A percentile compares a stretch with the other conserved stretches of the same genome.
Evolutionary conservation across 768 basidiomycete species (phyloP).

Genomic region (Hydnum rufescens): DNA sequence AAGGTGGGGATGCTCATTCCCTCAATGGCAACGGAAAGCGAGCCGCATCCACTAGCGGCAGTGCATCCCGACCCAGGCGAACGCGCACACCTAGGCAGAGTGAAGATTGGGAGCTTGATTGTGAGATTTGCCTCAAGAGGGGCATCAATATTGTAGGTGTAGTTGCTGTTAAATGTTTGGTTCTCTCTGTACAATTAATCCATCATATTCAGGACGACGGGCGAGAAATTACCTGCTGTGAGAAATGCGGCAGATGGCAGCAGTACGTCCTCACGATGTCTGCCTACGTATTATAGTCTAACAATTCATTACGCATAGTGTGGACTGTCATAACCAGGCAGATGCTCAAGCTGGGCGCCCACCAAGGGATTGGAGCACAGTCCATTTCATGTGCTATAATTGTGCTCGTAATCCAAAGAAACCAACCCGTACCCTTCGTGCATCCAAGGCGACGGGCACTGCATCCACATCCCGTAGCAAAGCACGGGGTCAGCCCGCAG

Average conservation of each 20-base stretch:
- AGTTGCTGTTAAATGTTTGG: not conserved
- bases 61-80: conserved; percentile 14
- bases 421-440: not conserved
- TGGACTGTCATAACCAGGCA: conserved; percentile 56
- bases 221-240: conserved; percentile 62
- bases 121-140: conserved; percentile 59
- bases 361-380: conserved; percentile 65
- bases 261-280: conserved; percentile 26
- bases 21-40: not conserved
- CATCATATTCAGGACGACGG: conserved; percentile 50
- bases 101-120: conserved; percentile 73
- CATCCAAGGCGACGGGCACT: not conserved
- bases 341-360: conserved; percentile 45
- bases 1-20: not conserved
- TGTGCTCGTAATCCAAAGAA: conserved; percentile 22
- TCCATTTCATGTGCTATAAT: conserved; percentile 55
- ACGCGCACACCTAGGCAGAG: conserved; percentile 29
- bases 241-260: conserved; percentile 70
- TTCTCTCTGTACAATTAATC: conserved; percentile 8
- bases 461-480: not conserved
- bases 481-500: not conserved
- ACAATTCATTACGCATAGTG: conserved; percentile 15
- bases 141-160: conserved; percentile 53
- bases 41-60: conserved; percentile 10
- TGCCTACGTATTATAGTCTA: too few species aligned